Evolutionary conservation across 2,329 filamentous ascomycete genomes (phyloP), one percentile per base, ranked within the genome.

Genomic region (Geoglossum cookeanum): DNA sequence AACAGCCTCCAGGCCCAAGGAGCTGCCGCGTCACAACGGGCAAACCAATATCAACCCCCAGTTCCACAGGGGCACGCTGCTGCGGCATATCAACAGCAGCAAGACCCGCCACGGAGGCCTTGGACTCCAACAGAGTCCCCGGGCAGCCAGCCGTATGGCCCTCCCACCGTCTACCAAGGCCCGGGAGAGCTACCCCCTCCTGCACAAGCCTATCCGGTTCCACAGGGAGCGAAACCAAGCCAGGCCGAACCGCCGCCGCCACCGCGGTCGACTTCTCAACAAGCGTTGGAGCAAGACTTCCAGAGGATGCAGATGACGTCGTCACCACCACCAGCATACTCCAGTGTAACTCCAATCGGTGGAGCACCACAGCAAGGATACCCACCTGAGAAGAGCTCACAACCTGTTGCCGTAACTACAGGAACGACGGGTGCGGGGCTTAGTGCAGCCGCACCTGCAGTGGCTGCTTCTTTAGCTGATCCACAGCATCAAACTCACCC

Each of bases 111-210:
- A 42, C 67, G 76, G 30, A 78, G 91, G 53, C 90, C 90, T 33
- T 97, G 91, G 92, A 97, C 91, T 8, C 92, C 92, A 0, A 97
- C 92, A 2, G 92, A 98, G 68, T 78, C 83, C 58, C 89, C 90
- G 1, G 89, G 88, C 35, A 84, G 83, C 60, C 84, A 89, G 56
- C 87, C 88, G 4, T 88, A 95, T 71, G 90, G 90, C 0, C 89
- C 89, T 33, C 89, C 91, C 0, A 89, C 86, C 0, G 85, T 94
- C 1, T 97, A 96, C 64, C 91, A 96, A 70, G 92, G 92, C 5
- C 78, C 80, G 56, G 84, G 83, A 61, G 82, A 86, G 60, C 81
- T 90, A 4, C 69, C 76, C 35, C 76, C 69, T 52, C 74, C 65
- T 37, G 61, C 63, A 42, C 60, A 61, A n/a, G 30, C 58, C 59